A percentile compares a stretch with the other conserved stretches of the same genome.
Conservation (phyloP, 1,139 yeast species). For the Meyerozyma smithsonii region DNA sequence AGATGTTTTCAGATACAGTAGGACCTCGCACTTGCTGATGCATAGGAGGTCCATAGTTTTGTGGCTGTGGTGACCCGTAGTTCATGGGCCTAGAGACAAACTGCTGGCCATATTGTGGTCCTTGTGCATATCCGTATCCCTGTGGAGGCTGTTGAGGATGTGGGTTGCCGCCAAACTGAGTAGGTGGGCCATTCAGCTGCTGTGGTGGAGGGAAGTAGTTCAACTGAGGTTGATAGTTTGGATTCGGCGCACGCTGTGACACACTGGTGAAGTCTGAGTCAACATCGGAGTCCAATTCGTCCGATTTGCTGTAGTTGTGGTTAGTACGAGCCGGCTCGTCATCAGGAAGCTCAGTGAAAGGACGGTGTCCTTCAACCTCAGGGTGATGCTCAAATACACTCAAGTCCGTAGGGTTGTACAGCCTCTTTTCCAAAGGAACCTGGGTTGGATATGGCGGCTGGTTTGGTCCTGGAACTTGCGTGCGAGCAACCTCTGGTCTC, state of each 20-base stretch:
- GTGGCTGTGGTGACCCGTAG: neutral
- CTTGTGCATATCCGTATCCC: neutral
- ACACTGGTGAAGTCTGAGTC: conserved; percentile 14
- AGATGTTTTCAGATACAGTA: conserved; percentile 44
- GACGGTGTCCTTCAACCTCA: conserved; percentile 43
- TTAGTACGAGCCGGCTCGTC: conserved; percentile 17
- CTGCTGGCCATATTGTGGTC: conserved; percentile 4
- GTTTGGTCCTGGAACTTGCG: conserved; percentile 16
- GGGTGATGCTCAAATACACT: conserved; percentile 45
- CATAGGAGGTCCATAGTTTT: conserved; percentile 1
- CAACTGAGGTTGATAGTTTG: conserved; percentile 6
- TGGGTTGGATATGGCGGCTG: conserved; percentile 20
- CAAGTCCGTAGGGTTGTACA: conserved; percentile 16
- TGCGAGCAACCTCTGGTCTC: conserved; percentile 22
- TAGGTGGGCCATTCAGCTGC: conserved; percentile 4
- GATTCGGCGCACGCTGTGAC: conserved; percentile 12
- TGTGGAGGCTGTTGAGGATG: conserved; percentile 7
- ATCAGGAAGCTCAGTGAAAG: conserved; percentile 42
- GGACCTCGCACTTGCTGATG: conserved; percentile 15
- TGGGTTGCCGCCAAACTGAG: neutral
- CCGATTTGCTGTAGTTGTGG: conserved; percentile 8
- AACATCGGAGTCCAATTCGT: conserved; percentile 7
- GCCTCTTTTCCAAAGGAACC: conserved; percentile 15
- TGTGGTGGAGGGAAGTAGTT: conserved; percentile 5
- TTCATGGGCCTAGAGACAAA: conserved; percentile 3